phyloP scores from a whole-genome alignment of 768 basidiomycete species.

The Pisolithus albus region DNA sequence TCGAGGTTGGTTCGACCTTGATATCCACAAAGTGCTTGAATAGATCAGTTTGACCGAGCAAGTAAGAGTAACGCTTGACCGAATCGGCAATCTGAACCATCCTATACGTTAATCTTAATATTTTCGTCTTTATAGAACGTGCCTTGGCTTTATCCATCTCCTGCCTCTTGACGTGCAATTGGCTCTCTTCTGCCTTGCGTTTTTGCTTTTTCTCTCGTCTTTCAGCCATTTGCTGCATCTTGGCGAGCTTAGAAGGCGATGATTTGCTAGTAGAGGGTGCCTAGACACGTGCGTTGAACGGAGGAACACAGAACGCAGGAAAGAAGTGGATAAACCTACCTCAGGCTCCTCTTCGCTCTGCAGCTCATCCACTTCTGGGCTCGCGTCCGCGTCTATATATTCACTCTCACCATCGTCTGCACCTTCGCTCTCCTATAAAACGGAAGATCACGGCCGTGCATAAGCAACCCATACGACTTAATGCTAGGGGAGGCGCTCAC shows the following conservation, averaged over 20 bases:
- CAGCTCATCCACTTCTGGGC: conserved; percentile 56
- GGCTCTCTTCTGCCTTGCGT: conserved; percentile 63
- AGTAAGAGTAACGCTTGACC: conserved; percentile 93
- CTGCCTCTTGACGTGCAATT: conserved; percentile 63
- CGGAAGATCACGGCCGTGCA: conserved; percentile 12
- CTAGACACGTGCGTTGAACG: conserved; percentile 9
- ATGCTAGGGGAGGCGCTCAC: conserved; percentile 33
- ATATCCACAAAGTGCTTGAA: conserved; percentile 99
- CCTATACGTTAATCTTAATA: conserved; percentile 9
- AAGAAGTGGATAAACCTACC: conserved; percentile 13
- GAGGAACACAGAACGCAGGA: neutral
- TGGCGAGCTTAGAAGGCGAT: conserved; percentile 27
- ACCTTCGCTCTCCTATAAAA: conserved; percentile 55
- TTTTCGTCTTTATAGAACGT: conserved; percentile 3
- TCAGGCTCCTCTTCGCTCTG: conserved; percentile 46
- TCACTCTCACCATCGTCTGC: conserved; percentile 68
- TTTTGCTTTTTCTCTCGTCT: conserved; percentile 42
- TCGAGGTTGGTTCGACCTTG: conserved; percentile 48
- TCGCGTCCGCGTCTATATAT: conserved; percentile 48
- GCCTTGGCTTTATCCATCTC: conserved; percentile 90
- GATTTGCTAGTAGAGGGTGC: conserved; percentile 16
- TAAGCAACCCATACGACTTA: neutral
- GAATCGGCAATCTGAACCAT: conserved; percentile 72
- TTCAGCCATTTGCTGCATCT: conserved; percentile 33
- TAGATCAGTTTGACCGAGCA: conserved; percentile 96